Conservation (phyloP, 176 grass and related monocot genomes). For the Oryza meyeriana region DNA sequence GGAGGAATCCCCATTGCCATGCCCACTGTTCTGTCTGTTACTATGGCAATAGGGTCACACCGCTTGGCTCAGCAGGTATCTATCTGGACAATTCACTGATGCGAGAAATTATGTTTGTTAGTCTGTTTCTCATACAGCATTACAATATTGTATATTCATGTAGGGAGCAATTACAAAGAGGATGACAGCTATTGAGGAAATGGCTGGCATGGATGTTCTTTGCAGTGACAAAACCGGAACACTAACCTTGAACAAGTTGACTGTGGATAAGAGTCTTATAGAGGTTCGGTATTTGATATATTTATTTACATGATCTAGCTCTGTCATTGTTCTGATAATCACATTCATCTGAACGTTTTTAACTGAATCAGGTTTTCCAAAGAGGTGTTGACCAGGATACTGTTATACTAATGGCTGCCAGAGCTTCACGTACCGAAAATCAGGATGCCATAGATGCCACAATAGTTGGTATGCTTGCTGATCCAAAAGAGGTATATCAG, state of each 20-base stretch:
- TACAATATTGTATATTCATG: conserved; percentile 23
- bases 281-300: conserved; percentile 43
- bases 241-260: conserved; percentile 88
- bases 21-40: conserved; percentile 92
- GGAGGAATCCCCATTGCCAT: conserved; percentile 94
- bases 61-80: conserved; percentile 76
- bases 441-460: conserved; percentile 96
- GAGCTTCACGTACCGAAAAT: conserved; percentile 85
- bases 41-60: conserved; percentile 93
- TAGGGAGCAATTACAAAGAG: conserved; percentile 95
- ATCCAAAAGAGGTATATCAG: conserved; percentile 76
- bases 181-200: conserved; percentile 98
- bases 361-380: conserved; percentile 64
- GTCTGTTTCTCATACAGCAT: neutral
- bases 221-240: conserved; percentile 95
- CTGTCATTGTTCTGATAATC: neutral
- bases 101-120: neutral
- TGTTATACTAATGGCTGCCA: conserved; percentile 83
- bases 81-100: neutral
- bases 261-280: conserved; percentile 81
- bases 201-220: conserved; percentile 95
- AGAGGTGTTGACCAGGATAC: conserved; percentile 65
- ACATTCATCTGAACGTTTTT: conserved; percentile 4
- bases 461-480: conserved; percentile 91
- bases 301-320: neutral